A percentile compares a stretch with the other conserved stretches of the same genome.
phyloP scores from a whole-genome alignment of 23 red algal genomes.

The Cyanidiococcus yangmingshanensis region DNA sequence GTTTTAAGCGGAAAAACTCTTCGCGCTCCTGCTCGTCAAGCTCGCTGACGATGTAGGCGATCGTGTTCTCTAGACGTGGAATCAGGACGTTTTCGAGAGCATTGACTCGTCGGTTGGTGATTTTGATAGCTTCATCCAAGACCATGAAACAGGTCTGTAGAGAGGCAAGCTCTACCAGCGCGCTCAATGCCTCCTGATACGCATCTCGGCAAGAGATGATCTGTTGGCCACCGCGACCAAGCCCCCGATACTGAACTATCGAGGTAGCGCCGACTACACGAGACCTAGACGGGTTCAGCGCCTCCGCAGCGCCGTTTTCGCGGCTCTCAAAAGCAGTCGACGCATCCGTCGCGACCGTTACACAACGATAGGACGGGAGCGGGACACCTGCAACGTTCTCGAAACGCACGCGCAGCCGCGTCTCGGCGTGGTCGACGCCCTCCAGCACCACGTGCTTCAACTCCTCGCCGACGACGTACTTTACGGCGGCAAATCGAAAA shows the following conservation, averaged over 20 bases:
- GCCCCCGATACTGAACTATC: constrained; percentile 33
- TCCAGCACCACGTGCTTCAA: constrained; percentile 73
- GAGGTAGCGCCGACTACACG: neutral
- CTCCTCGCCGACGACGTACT: constrained; percentile 87
- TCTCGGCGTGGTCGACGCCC: constrained; percentile 58
- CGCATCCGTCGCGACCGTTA: neutral
- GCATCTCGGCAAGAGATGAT: constrained; percentile 53
- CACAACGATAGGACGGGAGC: constrained; percentile 51
- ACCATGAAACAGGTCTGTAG: constrained; percentile 88
- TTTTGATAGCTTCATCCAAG: constrained; percentile 91
- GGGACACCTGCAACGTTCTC: constrained; percentile 94
- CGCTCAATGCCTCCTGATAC: constrained; percentile 58
- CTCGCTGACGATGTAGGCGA: constrained; percentile 85
- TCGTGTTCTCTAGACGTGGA: constrained; percentile 77
- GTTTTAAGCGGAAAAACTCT: constrained; percentile 97
- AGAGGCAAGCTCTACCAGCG: constrained; percentile 67
- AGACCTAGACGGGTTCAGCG: constrained; percentile 6
- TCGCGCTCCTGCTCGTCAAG: constrained; percentile 99
- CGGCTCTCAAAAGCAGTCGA: neutral
- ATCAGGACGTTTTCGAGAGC: constrained; percentile 97
- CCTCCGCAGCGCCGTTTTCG: constrained; percentile 21
- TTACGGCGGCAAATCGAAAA: constrained; percentile 72
- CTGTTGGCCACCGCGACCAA: constrained; percentile 82
- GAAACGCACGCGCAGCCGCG: constrained; percentile 54
- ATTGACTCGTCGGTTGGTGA: constrained; percentile 96